Conservation (phyloP, 2,329 filamentous ascomycete genomes). For the Malbranchea cinnamomea region DNA sequence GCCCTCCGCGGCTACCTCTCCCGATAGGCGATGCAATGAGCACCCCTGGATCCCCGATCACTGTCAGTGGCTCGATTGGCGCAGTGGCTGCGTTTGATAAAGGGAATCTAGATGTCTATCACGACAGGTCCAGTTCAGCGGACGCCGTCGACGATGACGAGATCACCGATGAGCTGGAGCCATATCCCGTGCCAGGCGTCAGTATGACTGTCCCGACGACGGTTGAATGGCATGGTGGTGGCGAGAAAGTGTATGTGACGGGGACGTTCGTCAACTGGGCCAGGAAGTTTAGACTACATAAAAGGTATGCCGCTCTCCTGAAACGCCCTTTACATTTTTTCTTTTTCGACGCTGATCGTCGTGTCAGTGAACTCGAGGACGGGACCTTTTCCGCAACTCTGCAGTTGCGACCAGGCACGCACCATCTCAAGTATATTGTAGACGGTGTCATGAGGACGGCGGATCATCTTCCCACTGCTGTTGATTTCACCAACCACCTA, state of each 20-base stretch:
- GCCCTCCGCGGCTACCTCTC: slow-evolving; percentile 75
- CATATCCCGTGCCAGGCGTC: slow-evolving; percentile 50
- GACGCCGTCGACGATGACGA: slow-evolving; percentile 50
- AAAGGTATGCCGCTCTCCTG: slow-evolving; percentile 55
- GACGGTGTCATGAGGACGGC: slow-evolving; percentile 88
- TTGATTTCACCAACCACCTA: slow-evolving; percentile 93
- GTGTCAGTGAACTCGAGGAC: slow-evolving; percentile 23
- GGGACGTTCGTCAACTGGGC: slow-evolving; percentile 97
- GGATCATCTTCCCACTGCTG: slow-evolving; percentile 74
- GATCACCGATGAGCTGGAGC: slow-evolving; percentile 56
- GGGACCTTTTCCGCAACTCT: slow-evolving; percentile 62
- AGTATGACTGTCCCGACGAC: slow-evolving; percentile 67
- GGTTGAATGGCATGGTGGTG: slow-evolving; percentile 71
- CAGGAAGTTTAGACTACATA: slow-evolving; percentile 75
- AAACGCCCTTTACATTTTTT: no score
- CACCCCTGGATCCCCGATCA: slow-evolving; percentile 78
- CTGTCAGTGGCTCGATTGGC: slow-evolving; percentile 48
- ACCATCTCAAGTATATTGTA: slow-evolving; percentile 92
- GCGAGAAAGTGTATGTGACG: slow-evolving; percentile 88
- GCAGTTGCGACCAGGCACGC: slow-evolving; percentile 78
- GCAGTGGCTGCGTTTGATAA: slow-evolving; percentile 15
- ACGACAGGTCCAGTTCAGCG: slow-evolving; percentile 40
- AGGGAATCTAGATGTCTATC: slow-evolving; percentile 32
- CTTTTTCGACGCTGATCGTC: no score
- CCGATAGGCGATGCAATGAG: slow-evolving; percentile 87